A percentile compares a stretch with the other conserved stretches of the same genome.
Conservation (phyloP, 768 basidiomycete species). For the Kwoniella europaea region DNA sequence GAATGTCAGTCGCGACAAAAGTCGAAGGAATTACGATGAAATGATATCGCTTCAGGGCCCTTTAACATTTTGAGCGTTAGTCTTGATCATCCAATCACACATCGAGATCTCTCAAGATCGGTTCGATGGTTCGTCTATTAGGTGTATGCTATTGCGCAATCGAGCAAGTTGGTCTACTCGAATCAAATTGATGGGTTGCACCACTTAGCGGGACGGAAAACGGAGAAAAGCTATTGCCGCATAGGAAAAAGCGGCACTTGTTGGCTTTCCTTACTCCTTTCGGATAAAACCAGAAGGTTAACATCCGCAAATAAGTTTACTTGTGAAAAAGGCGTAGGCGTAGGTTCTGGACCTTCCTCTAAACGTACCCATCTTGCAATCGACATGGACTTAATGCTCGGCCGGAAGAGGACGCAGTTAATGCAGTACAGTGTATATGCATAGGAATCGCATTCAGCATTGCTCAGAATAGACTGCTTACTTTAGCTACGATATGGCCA, state of each 20-base stretch:
- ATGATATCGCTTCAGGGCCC: no score
- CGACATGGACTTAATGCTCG: neutral
- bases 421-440: neutral
- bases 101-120: neutral
- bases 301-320: neutral
- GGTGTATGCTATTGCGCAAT: no score
- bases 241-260: slow-evolving; percentile 11
- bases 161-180: no score
- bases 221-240: slow-evolving; percentile 13
- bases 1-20: no score
- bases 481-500: no score
- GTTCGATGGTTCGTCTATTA: neutral
- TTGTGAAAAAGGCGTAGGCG: neutral
- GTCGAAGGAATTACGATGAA: no score
- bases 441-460: neutral
- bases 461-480: no score
- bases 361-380: neutral
- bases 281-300: neutral
- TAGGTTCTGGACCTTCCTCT: slow-evolving; percentile 2
- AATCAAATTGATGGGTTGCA: neutral
- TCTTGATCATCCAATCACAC: no score
- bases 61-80: no score
- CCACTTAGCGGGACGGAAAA: neutral
- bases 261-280: neutral
- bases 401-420: neutral